A percentile compares a stretch with the other conserved stretches of the same genome.
Conservation (phyloP, 345 rosid species). For the Hibiscus syriacus region DNA sequence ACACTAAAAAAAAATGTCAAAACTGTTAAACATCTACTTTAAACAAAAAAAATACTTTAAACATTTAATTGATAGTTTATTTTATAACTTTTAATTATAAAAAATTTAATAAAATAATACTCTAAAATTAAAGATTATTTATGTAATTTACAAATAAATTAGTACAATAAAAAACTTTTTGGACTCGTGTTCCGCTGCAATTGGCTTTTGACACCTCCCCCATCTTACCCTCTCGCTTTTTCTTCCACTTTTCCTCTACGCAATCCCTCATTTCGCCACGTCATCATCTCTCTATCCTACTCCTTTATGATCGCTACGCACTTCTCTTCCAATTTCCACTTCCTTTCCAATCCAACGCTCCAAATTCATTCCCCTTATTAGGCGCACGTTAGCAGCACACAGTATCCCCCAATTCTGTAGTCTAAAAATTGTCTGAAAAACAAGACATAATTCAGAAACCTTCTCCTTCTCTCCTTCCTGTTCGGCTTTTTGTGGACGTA, state of each 20-base stretch:
- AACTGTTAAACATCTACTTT: no score
- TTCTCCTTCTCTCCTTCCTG: not conserved
- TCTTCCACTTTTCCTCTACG: not conserved
- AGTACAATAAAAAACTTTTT: not conserved
- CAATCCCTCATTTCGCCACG: not conserved
- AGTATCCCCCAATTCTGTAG: not conserved
- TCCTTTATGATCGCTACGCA: not conserved
- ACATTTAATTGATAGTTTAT: no score
- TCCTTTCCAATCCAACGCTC: not conserved
- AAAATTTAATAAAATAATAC: no score
- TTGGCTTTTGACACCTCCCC: not conserved
- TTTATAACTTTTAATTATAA: no score
- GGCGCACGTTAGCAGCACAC: not conserved
- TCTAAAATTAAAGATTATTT: no score
- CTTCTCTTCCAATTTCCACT: not conserved
- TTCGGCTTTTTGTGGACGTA: constrained; percentile 7
- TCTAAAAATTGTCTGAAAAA: not conserved
- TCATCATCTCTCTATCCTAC: not conserved
- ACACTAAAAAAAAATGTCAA: no score
- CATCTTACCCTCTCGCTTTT: not conserved
- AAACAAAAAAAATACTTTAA: no score
- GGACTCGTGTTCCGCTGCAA: not conserved
- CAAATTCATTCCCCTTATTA: not conserved
- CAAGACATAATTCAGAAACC: not conserved
- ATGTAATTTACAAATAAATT: no score